These are phyloP conservation scores for Cadophora sp. DNA, from an alignment of 2,329 filamentous ascomycete genomes.

Conservation along the genomic window DNA sequence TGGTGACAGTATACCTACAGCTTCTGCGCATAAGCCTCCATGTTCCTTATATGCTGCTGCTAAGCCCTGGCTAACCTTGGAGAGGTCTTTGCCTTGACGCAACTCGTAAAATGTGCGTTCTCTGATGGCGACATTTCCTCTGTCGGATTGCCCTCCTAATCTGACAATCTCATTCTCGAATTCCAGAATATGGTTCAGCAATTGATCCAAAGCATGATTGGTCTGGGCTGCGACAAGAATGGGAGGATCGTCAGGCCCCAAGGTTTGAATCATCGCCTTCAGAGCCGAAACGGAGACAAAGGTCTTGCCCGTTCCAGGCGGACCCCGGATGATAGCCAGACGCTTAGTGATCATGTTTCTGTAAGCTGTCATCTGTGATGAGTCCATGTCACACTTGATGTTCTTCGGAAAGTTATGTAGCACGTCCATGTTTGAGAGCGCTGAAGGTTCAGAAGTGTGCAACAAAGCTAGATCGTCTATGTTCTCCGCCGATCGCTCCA, in stretches of 20 bases:
- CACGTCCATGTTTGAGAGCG: conserved; percentile 57
- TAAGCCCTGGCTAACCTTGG: conserved; percentile 20
- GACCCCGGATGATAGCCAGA: conserved; percentile 82
- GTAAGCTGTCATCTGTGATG: conserved; percentile 73
- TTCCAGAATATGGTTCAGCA: conserved; percentile 55
- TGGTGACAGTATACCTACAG: conserved; percentile 27
- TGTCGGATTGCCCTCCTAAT: conserved; percentile 49
- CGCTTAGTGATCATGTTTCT: conserved; percentile 73
- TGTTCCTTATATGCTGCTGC: conserved; percentile 15
- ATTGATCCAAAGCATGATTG: conserved; percentile 88
- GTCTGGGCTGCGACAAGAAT: conserved; percentile 86
- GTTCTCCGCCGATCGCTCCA: conserved; percentile 38
- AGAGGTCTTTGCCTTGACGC: conserved; percentile 47
- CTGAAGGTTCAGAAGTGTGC: background rate
- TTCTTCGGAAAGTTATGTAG: conserved; percentile 58
- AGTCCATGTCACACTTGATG: conserved; percentile 62
- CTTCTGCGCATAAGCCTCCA: conserved; percentile 7
- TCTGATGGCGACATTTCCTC: conserved; percentile 64
- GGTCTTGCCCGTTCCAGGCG: conserved; percentile 80
- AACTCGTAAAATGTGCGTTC: conserved; percentile 71
- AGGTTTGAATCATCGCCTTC: conserved; percentile 67
- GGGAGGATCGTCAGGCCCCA: conserved; percentile 62
- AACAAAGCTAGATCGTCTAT: background rate
- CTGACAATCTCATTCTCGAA: conserved; percentile 70
- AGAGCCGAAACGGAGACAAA: conserved; percentile 79